Evolutionary conservation across 805 yeast species (phyloP).

Genomic region (Myxozyma neotropica): DNA sequence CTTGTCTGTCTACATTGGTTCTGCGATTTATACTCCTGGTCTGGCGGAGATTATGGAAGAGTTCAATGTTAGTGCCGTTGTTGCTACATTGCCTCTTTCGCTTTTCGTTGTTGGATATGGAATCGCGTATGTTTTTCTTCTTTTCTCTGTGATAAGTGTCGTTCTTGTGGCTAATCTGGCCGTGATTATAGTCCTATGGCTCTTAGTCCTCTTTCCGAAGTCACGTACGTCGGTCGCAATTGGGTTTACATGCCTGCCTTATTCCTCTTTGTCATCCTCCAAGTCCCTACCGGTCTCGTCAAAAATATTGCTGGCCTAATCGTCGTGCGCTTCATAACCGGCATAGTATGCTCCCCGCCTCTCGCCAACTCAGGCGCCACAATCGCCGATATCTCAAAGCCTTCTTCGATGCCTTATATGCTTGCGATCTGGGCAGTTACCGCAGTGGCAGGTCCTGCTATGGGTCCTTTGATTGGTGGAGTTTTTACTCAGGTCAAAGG

Average conservation of each 20-base stretch:
- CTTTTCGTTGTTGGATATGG: constrained; percentile 64
- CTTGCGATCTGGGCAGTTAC: constrained; percentile 57
- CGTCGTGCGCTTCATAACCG: constrained; percentile 57
- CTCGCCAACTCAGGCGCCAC: constrained; percentile 51
- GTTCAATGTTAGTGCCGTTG: constrained; percentile 49
- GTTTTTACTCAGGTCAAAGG: constrained; percentile 47
- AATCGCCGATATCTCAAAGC: background rate
- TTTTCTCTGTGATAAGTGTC: background rate
- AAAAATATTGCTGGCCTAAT: constrained; percentile 53
- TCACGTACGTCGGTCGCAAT: constrained; percentile 56
- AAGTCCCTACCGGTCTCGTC: constrained; percentile 57
- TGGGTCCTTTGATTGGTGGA: constrained; percentile 62
- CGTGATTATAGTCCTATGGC: constrained; percentile 58
- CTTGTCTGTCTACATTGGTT: constrained; percentile 56
- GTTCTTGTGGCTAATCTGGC: constrained; percentile 45
- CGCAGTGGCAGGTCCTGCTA: constrained; percentile 53
- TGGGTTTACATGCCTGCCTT: constrained; percentile 52
- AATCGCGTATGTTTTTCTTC: constrained; percentile 32
- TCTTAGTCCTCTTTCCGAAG: constrained; percentile 61
- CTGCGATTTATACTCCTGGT: constrained; percentile 60
- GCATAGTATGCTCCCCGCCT: constrained; percentile 60
- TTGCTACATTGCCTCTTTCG: constrained; percentile 55
- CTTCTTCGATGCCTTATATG: constrained; percentile 38
- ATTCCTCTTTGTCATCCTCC: constrained; percentile 52
- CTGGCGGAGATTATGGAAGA: constrained; percentile 49